These are phyloP conservation scores for Aspergillus sp. DNA, from an alignment of 2,329 filamentous ascomycete genomes.

Conservation along the genomic window DNA sequence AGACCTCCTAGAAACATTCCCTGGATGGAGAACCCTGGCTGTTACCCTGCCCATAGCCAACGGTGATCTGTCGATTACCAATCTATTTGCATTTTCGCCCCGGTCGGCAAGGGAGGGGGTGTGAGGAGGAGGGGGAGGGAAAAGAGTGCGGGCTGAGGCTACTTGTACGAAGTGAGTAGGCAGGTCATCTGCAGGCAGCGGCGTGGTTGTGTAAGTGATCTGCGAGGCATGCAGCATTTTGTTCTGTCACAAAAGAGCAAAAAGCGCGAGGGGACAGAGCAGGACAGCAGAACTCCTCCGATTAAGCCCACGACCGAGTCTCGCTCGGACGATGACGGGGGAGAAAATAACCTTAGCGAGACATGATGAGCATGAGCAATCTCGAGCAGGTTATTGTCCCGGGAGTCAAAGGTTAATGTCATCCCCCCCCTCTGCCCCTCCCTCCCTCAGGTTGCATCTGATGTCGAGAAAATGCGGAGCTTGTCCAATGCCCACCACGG, in stretches of 20 bases:
- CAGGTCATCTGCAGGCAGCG: conserved; percentile 17
- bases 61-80: not conserved
- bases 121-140: too few species aligned
- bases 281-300: not conserved
- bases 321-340: not conserved
- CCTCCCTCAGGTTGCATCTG: conserved; percentile 6
- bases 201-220: conserved; percentile 15
- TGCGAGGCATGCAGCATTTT: conserved; percentile 10
- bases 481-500: not conserved
- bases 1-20: conserved; percentile 8
- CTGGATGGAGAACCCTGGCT: not conserved
- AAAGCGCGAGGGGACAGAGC: not conserved
- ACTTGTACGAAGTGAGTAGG: conserved; percentile 12
- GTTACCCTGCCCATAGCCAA: not conserved
- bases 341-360: not conserved
- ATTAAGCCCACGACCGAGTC: too few species aligned
- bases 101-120: conserved; percentile 9
- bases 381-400: conserved; percentile 1
- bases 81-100: conserved; percentile 6
- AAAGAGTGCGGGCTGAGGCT: conserved; percentile 10
- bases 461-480: conserved; percentile 6
- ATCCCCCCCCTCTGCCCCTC: not conserved
- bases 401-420: not conserved
- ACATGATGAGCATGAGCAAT: not conserved
- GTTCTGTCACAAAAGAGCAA: conserved; percentile 1